Evolutionary conservation across 169 alveolate genomes (phyloP).

Genomic region (Plasmodium fragile): DNA sequence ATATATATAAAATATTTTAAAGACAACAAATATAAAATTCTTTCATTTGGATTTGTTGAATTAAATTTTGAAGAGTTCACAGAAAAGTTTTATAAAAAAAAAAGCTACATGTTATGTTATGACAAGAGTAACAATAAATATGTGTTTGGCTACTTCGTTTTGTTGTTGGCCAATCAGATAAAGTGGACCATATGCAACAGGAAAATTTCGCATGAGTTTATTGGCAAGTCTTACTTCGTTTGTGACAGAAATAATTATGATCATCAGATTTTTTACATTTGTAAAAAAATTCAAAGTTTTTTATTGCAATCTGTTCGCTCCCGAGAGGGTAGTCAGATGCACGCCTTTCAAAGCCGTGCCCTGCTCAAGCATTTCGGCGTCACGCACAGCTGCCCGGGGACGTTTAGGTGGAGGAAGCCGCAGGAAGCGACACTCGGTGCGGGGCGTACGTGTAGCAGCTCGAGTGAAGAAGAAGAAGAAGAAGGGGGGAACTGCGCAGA

Average conservation of each 20-base stretch:
- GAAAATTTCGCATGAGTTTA: conserved; percentile 26
- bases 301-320: conserved; percentile 29
- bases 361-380: conserved; percentile 67
- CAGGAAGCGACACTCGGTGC: background rate
- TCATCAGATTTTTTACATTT: conserved; percentile 56
- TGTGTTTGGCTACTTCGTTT: conserved; percentile 58
- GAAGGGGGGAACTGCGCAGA: background rate
- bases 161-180: conserved; percentile 61
- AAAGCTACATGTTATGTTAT: conserved; percentile 71
- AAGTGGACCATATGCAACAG: conserved; percentile 67
- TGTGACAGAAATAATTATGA: conserved; percentile 39
- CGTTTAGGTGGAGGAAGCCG: conserved; percentile 2
- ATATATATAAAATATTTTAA: conserved; percentile 67
- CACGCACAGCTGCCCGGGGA: conserved; percentile 74
- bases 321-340: background rate
- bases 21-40: conserved; percentile 66
- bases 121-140: conserved; percentile 66
- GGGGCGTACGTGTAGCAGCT: background rate
- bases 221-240: conserved; percentile 47
- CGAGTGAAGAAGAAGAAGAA: background rate
- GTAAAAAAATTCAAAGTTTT: conserved; percentile 54
- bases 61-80: conserved; percentile 34
- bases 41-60: conserved; percentile 61
- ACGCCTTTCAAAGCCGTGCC: conserved; percentile 7
- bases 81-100: conserved; percentile 70